These are phyloP conservation scores for Sonneratia caseolaris DNA, from an alignment of 345 rosid genomes.

Conservation along the genomic window DNA sequence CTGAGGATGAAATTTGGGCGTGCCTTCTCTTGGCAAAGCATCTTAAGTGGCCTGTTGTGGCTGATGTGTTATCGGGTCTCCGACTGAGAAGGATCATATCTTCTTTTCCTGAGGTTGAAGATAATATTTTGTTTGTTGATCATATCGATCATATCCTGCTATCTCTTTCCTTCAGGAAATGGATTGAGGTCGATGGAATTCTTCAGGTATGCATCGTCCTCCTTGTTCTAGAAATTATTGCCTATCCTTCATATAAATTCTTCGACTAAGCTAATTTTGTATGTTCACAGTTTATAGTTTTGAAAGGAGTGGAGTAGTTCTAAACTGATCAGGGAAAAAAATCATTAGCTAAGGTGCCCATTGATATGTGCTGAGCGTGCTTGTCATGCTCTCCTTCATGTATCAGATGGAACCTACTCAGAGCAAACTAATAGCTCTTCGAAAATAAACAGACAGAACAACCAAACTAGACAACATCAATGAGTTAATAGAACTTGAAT, in stretches of 20 bases:
- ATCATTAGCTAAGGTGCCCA: too few relatives aligned
- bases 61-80: constrained; percentile 82
- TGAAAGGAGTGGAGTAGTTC: too few relatives aligned
- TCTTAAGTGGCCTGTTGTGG: constrained; percentile 83
- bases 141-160: constrained; percentile 82
- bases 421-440: neutral
- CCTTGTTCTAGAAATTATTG: neutral
- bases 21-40: constrained; percentile 72
- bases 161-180: constrained; percentile 50
- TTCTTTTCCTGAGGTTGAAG: constrained; percentile 34
- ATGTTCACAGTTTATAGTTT: too few relatives aligned
- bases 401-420: too few relatives aligned
- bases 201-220: constrained; percentile 50
- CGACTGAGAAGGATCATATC: constrained; percentile 62
- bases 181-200: constrained; percentile 55
- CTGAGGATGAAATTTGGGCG: constrained; percentile 92
- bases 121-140: constrained; percentile 49
- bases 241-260: too few relatives aligned
- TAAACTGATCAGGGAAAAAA: too few relatives aligned
- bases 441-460: neutral
- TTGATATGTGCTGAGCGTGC: too few relatives aligned
- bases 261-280: too few relatives aligned
- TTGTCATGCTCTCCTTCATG: too few relatives aligned
- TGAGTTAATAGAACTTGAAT: neutral
- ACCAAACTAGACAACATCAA: neutral